Base-by-base conservation (phyloP, 148 eudicot genomes). In the Hydrangea macrophylla region DNA sequence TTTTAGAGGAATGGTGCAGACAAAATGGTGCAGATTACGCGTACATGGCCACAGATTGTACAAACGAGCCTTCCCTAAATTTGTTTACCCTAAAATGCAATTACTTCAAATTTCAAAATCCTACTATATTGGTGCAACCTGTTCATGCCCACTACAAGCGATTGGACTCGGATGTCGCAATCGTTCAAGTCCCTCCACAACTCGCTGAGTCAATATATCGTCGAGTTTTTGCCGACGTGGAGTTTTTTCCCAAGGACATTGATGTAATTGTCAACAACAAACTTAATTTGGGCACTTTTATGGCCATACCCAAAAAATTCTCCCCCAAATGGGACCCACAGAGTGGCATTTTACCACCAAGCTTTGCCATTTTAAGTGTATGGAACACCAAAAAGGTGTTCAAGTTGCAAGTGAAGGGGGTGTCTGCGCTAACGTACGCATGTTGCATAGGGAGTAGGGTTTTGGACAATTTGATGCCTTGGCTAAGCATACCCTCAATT, bases 321-420 rank as follows among this genome's bases (percentile, higher is more conserved):
- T 70, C 80, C 11, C 35, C 65, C 0, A 63, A 73, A 15, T 89
- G 96, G 98, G 80, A 83, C 65, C 80, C 80, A 12, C 39, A 75
- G 40, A 71, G 67, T 42, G 86, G 68, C 13, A 30, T 30, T 30
- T 72, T 86, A 12, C 95, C 92, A 9, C 67, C 88, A 27, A 75
- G 87, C 39, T 93, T 76, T 55, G 96, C 98, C 11, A 81, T 93
- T 22, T 73, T 88, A 68, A 93, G 96, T 45, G 76, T 84, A 45
- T 93, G 98, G 98, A 86, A 93, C 81, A 83, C 96, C 1, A 90
- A 86, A 67, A 91, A 89, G 67, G 83, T 92, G 73, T 93, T 76
- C 63, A 81, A 79, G 60, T 51, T 93, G 55, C 86, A 90, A 79
- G 81, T 93, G 58, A 83, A 85, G 77, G 98, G 98, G 7, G 85